These are phyloP conservation scores for Cyclotella cryptica DNA, from an alignment of 108 stramenopile genomes.

Conservation along the genomic window DNA sequence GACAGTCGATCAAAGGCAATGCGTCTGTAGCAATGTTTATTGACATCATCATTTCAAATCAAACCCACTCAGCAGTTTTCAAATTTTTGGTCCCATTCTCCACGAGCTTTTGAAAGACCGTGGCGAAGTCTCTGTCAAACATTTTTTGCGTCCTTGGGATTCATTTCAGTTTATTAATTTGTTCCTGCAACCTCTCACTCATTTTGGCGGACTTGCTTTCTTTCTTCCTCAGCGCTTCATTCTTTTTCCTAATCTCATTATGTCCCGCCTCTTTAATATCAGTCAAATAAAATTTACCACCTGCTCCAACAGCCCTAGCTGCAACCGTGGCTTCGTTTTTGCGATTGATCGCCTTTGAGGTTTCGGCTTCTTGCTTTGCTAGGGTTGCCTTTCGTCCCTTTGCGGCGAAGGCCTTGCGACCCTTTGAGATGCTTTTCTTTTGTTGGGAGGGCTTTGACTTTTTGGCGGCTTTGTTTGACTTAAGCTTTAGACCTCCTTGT, in stretches of 20 bases:
- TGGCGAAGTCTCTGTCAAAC: conserved; percentile 83
- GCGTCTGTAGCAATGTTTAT: too few relatives aligned
- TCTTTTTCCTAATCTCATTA: conserved; percentile 57
- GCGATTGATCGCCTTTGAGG: conserved; percentile 79
- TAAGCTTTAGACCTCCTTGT: conserved; percentile 52
- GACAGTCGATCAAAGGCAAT: too few relatives aligned
- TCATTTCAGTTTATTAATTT: conserved; percentile 62
- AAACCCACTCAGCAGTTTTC: conserved; percentile 56
- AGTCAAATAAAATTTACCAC: conserved; percentile 68
- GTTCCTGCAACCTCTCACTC: conserved; percentile 64
- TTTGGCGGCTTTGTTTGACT: conserved; percentile 42
- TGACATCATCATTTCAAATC: too few relatives aligned
- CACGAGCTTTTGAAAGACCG: conserved; percentile 77
- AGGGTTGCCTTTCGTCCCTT: conserved; percentile 62
- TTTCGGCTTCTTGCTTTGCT: conserved; percentile 54
- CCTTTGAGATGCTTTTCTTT: conserved; percentile 53
- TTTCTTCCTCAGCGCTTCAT: conserved; percentile 64
- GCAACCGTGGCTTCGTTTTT: conserved; percentile 83
- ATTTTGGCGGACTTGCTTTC: conserved; percentile 73
- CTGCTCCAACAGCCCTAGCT: conserved; percentile 71
- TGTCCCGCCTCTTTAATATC: conserved; percentile 77
- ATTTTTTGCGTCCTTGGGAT: conserved; percentile 57
- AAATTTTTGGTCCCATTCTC: conserved; percentile 65
- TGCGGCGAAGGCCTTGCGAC: conserved; percentile 57
- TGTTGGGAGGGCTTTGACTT: conserved; percentile 38